Percentiles rank a stretch among this genome's conserved stretches.
Evolutionary conservation across 306 rosid genomes (phyloP).

Genomic region (Medicago lupulina): DNA sequence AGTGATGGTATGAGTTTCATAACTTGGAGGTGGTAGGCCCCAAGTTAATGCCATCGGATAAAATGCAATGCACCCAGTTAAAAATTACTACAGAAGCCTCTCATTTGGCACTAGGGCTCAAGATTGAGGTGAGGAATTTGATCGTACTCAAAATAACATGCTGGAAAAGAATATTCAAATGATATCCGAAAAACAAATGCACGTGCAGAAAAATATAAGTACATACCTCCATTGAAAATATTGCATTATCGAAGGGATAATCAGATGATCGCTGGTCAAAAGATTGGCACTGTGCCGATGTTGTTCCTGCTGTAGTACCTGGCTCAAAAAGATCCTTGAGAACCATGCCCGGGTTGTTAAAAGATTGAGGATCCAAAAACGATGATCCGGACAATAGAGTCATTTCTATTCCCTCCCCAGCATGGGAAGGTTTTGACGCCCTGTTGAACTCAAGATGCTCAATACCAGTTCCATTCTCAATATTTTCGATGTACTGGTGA

Average conservation of each 20-base stretch:
- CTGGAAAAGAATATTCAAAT: constrained; percentile 12
- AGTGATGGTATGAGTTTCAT: not conserved
- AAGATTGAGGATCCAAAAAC: constrained; percentile 59
- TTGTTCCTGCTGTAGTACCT: constrained; percentile 62
- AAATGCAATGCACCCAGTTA: constrained; percentile 24
- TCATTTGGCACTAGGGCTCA: not conserved
- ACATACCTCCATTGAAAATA: constrained; percentile 62
- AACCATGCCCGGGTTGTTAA: constrained; percentile 72
- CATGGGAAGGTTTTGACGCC: constrained; percentile 55
- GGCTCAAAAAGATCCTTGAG: constrained; percentile 80
- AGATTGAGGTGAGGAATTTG: constrained; percentile 8
- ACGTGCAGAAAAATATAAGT: constrained; percentile 6
- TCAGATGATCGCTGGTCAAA: constrained; percentile 64
- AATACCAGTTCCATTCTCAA: constrained; percentile 47
- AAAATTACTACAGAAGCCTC: constrained; percentile 27
- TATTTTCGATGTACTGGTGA: constrained; percentile 46
- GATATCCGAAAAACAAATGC: constrained; percentile 16
- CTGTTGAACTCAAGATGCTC: constrained; percentile 55
- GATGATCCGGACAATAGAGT: constrained; percentile 79
- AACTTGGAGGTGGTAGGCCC: not conserved
- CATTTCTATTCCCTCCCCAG: constrained; percentile 70
- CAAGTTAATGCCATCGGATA: not conserved
- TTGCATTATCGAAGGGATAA: constrained; percentile 54
- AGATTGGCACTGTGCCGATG: constrained; percentile 65
- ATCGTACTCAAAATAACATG: not conserved